These are phyloP conservation scores for Francoa sonchifolia DNA, from an alignment of 441 rosid genomes.

Conservation along the genomic window DNA sequence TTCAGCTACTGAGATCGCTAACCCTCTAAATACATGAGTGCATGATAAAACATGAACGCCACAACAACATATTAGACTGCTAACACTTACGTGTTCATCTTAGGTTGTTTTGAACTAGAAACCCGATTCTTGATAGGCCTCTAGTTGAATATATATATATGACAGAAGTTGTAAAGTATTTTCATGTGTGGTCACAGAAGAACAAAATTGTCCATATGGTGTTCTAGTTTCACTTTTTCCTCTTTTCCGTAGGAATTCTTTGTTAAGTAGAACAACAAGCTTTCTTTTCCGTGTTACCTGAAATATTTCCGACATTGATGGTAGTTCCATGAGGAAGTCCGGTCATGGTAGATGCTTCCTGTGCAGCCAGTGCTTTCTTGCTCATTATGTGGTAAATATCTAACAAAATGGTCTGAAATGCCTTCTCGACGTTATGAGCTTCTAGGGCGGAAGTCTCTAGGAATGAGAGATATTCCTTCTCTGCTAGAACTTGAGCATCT, in stretches of 20 bases:
- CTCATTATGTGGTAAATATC: slow-evolving; percentile 52
- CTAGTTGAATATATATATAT: background rate
- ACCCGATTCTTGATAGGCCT: slow-evolving; percentile 1
- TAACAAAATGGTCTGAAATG: slow-evolving; percentile 46
- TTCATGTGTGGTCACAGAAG: slow-evolving; percentile 5
- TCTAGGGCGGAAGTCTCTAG: slow-evolving; percentile 62
- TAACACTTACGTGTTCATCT: background rate
- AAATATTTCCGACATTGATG: slow-evolving; percentile 32
- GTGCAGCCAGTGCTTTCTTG: slow-evolving; percentile 61
- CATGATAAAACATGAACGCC: background rate
- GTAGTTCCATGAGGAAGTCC: slow-evolving; percentile 47
- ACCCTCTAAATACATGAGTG: background rate
- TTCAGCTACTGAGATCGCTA: slow-evolving; percentile 1
- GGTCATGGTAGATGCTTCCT: slow-evolving; percentile 32
- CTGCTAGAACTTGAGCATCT: slow-evolving; percentile 35
- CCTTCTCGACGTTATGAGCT: slow-evolving; percentile 44
- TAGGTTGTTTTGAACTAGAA: slow-evolving; percentile 1
- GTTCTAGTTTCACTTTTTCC: background rate
- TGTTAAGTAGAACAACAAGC: slow-evolving; percentile 38
- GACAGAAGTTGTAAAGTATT: background rate
- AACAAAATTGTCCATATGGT: slow-evolving; percentile 2
- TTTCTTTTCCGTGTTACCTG: slow-evolving; percentile 22
- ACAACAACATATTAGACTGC: slow-evolving; percentile 1
- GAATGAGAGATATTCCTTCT: slow-evolving; percentile 44
- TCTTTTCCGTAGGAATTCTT: background rate